Conservation (phyloP, 2,329 filamentous ascomycete genomes). For the Berkeleyomyces basicola region DNA sequence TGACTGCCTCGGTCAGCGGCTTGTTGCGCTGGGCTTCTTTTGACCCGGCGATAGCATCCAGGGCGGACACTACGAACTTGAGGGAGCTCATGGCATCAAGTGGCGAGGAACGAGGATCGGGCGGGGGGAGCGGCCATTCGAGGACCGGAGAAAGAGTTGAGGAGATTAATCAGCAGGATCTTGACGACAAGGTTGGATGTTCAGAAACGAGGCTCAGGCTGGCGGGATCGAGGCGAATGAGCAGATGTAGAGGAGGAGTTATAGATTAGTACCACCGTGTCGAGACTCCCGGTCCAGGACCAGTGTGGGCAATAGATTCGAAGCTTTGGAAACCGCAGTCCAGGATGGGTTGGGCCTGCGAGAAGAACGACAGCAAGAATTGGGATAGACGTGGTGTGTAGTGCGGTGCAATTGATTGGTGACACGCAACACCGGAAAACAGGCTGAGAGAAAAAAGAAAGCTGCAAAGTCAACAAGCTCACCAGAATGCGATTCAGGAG, state of each 20-base stretch:
- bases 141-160: background rate
- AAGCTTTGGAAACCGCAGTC: background rate
- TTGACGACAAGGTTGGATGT: background rate
- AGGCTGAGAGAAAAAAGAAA: background rate
- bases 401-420: background rate
- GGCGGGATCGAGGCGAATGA: background rate
- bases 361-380: background rate
- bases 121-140: conserved; percentile 1
- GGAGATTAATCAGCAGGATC: background rate
- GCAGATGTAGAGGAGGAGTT: background rate
- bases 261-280: background rate
- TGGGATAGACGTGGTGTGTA: background rate
- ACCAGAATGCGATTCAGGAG: conserved; percentile 1
- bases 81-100: conserved; percentile 56
- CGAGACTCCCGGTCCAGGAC: background rate
- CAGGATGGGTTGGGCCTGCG: background rate
- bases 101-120: background rate
- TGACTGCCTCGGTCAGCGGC: conserved; percentile 64
- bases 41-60: conserved; percentile 80
- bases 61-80: conserved; percentile 84
- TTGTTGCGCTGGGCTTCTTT: conserved; percentile 83
- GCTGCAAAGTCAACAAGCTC: background rate
- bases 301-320: background rate
- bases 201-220: background rate
- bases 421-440: background rate